A percentile compares a stretch with the other conserved stretches of the same genome.
Evolutionary conservation across 768 basidiomycete genomes (phyloP).

Genomic region (Pleurotus eryngii): DNA sequence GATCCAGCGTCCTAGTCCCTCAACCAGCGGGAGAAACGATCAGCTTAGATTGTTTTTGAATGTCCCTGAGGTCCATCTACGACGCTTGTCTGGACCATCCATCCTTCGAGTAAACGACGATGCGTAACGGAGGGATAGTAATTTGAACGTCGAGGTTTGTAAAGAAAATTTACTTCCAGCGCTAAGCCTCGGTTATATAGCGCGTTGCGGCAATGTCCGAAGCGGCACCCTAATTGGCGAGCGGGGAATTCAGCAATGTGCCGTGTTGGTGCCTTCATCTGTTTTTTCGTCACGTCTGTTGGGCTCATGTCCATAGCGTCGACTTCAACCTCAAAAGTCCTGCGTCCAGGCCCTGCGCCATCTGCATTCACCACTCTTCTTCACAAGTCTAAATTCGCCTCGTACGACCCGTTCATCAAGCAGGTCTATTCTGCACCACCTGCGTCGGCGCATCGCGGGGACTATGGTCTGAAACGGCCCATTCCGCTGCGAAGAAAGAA

Average conservation of each 20-base stretch:
- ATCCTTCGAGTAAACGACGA: constrained; percentile 42
- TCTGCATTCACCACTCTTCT: constrained; percentile 77
- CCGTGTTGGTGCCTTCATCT: background rate
- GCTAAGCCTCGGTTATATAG: background rate
- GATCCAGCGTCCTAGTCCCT: constrained; percentile 89
- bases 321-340: constrained; percentile 1
- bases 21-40: constrained; percentile 86
- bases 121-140: constrained; percentile 56
- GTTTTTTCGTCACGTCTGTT: background rate
- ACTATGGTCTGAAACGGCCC: constrained; percentile 86
- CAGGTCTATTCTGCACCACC: constrained; percentile 75
- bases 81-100: constrained; percentile 91
- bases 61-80: constrained; percentile 53
- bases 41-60: constrained; percentile 95
- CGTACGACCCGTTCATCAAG: constrained; percentile 71
- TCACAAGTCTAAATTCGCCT: constrained; percentile 77
- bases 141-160: constrained; percentile 68
- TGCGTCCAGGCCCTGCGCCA: constrained; percentile 29
- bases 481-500: constrained; percentile 63
- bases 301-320: background rate
- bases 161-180: background rate
- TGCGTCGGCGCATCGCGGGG: constrained; percentile 69
- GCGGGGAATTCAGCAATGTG: background rate
- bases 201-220: background rate
- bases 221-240: background rate